Percentiles rank a stretch among this genome's conserved stretches.
phyloP scores from a whole-genome alignment of 345 rosid genomes.

The Camelina laxa region DNA sequence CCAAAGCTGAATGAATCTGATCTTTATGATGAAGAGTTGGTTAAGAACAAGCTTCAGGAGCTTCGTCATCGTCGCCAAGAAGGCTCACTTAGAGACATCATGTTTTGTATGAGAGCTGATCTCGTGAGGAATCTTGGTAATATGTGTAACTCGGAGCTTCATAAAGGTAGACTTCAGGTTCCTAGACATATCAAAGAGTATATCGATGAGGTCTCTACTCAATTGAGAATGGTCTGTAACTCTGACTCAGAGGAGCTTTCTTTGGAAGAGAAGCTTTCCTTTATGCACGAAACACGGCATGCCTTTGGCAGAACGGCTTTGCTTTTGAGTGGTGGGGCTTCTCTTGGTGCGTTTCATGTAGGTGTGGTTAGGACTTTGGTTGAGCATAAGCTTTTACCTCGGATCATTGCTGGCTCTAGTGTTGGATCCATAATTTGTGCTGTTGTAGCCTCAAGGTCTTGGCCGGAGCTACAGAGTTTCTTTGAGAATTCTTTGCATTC shows the following conservation, averaged over 20 bases:
- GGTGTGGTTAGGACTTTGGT: conserved; percentile 95
- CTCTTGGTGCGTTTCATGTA: conserved; percentile 90
- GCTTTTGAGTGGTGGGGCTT: conserved; percentile 99
- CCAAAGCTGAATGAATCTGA: conserved; percentile 74
- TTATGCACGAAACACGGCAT: conserved; percentile 97
- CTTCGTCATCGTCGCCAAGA: conserved; percentile 87
- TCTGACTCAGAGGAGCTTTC: conserved; percentile 91
- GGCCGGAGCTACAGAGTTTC: conserved; percentile 96
- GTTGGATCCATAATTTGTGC: conserved; percentile 97
- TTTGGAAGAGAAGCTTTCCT: conserved; percentile 90
- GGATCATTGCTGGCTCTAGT: conserved; percentile 94
- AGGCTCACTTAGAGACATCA: conserved; percentile 85
- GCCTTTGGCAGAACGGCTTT: conserved; percentile 97
- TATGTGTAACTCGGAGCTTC: conserved; percentile 97
- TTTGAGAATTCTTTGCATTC: conserved; percentile 85
- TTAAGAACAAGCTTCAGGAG: conserved; percentile 85
- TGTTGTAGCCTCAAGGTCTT: conserved; percentile 81
- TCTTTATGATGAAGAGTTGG: conserved; percentile 87
- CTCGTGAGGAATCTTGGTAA: conserved; percentile 92
- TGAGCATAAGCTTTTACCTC: conserved; percentile 87
- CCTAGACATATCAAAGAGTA: conserved; percentile 93
- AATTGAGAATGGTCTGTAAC: conserved; percentile 86
- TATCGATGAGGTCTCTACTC: conserved; percentile 91
- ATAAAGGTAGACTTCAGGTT: conserved; percentile 95
- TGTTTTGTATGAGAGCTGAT: conserved; percentile 98